phyloP scores from a whole-genome alignment of 805 yeast species.

The Starmerella floricola region DNA sequence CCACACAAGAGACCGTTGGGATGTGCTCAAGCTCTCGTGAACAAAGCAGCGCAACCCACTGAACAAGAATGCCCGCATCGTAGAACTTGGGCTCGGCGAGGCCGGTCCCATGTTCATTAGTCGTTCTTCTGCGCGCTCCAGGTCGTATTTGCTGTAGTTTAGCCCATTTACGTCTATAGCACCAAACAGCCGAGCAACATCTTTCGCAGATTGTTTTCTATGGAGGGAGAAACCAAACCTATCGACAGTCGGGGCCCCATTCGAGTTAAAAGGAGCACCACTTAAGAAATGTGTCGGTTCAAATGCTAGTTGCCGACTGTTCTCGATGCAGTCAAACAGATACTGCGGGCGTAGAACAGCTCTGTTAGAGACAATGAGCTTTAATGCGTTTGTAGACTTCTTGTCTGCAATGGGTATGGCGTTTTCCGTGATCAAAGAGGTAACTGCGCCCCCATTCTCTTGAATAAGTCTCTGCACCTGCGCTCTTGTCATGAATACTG shows the following conservation, averaged over 20 bases:
- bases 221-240: constrained; percentile 50
- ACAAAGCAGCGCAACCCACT: no score
- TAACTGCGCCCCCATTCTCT: constrained; percentile 26
- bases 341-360: constrained; percentile 58
- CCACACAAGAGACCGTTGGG: no score
- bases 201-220: constrained; percentile 24
- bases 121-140: neutral
- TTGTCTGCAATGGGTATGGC: constrained; percentile 22
- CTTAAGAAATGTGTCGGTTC: constrained; percentile 49
- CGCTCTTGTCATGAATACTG: constrained; percentile 18
- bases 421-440: constrained; percentile 11
- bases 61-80: no score
- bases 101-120: neutral
- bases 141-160: no score
- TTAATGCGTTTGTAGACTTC: constrained; percentile 12
- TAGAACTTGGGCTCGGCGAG: no score
- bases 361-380: constrained; percentile 20
- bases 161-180: constrained; percentile 3
- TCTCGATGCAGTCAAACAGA: constrained; percentile 53
- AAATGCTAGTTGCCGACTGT: constrained; percentile 35
- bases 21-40: no score
- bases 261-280: constrained; percentile 27
- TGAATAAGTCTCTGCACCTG: constrained; percentile 21
- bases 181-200: constrained; percentile 3
- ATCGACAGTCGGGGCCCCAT: constrained; percentile 33